Percentiles rank a stretch among this genome's conserved stretches.
Conservation (phyloP, 2,329 filamentous ascomycete species). For the Hypoxylon sp. region DNA sequence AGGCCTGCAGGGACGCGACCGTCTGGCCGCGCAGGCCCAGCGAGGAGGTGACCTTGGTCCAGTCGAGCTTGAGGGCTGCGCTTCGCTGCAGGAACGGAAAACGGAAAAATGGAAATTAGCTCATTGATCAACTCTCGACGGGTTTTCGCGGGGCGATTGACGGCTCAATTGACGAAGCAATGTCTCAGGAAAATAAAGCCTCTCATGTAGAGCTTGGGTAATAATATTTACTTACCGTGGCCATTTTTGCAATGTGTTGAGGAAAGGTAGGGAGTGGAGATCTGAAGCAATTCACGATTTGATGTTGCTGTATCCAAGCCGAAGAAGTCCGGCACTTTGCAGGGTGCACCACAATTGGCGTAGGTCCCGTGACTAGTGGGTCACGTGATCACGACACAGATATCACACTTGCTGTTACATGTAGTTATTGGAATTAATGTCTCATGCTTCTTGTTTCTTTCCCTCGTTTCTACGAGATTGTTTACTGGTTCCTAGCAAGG, state of each 20-base stretch:
- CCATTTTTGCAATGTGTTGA: conserved; percentile 72
- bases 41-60: conserved; percentile 93
- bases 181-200: not conserved
- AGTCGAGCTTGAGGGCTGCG: conserved; percentile 99
- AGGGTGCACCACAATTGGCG: conserved; percentile 7
- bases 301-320: conserved; percentile 61
- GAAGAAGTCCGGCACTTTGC: conserved; percentile 55
- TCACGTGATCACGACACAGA: conserved; percentile 43
- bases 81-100: conserved; percentile 76
- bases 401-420: not conserved
- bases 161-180: conserved; percentile 47
- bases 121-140: conserved; percentile 55
- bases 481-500: too few relatives aligned
- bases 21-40: conserved; percentile 98
- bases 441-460: not conserved
- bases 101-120: conserved; percentile 66
- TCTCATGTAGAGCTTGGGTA: not conserved
- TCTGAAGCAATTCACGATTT: conserved; percentile 62
- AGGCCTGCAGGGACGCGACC: conserved; percentile 88
- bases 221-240: conserved; percentile 70
- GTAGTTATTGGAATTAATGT: not conserved
- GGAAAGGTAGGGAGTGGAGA: conserved; percentile 63
- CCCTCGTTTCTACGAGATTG: not conserved
- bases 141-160: conserved; percentile 47
- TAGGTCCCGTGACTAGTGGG: conserved; percentile 44